A percentile compares a stretch with the other conserved stretches of the same genome.
phyloP scores from a whole-genome alignment of 495 filamentous ascomycete genomes.

The Podospora anserina region DNA sequence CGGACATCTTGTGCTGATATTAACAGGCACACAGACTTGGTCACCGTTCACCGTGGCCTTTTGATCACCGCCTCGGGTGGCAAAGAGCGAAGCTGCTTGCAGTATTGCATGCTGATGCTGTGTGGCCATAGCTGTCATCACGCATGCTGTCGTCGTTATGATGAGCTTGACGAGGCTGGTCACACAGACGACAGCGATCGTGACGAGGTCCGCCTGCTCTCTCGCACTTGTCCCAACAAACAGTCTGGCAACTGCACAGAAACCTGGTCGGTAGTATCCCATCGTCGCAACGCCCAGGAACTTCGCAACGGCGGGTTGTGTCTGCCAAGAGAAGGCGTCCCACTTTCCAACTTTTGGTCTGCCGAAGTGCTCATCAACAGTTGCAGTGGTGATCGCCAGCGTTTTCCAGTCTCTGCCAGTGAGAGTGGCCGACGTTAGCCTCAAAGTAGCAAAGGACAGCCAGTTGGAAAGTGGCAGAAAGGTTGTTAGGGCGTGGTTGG shows the following conservation, averaged over 20 bases:
- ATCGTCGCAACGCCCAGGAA: conserved; percentile 7
- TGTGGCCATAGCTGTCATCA: background rate
- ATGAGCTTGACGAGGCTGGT: background rate
- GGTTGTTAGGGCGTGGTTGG: background rate
- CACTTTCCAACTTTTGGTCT: conserved; percentile 8
- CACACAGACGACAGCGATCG: background rate
- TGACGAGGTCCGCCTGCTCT: background rate
- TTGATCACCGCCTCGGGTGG: background rate
- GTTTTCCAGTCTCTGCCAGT: background rate
- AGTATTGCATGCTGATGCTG: background rate
- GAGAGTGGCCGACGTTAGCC: background rate
- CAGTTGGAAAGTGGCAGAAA: background rate
- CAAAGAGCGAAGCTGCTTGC: background rate
- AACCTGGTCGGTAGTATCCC: conserved; percentile 5
- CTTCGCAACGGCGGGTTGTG: background rate
- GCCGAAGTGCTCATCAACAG: background rate
- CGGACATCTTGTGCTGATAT: background rate
- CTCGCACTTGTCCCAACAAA: conserved; percentile 1
- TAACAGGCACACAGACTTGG: background rate
- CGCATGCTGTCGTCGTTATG: background rate
- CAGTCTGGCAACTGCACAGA: background rate
- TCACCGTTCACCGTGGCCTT: background rate
- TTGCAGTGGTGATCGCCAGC: conserved; percentile 2
- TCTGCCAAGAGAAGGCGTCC: background rate
- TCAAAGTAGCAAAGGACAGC: background rate